Conservation (phyloP, 805 yeast species). For the Candida nitratophila region DNA sequence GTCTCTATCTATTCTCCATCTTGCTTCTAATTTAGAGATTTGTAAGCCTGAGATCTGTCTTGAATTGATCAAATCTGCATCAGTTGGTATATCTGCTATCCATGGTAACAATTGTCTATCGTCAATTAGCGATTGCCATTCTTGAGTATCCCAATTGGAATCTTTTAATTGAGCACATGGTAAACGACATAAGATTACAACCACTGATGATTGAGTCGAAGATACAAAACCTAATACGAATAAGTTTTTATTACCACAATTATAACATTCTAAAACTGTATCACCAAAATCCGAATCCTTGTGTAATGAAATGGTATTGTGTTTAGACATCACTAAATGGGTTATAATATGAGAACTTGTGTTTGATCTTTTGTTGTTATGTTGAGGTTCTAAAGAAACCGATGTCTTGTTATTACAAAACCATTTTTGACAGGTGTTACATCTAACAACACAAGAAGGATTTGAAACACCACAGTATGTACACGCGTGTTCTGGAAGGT, state of each 20-base stretch:
- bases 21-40: constrained; percentile 65
- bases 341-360: constrained; percentile 70
- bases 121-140: constrained; percentile 84
- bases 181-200: constrained; percentile 77
- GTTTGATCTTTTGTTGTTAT: constrained; percentile 33
- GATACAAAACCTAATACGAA: constrained; percentile 81
- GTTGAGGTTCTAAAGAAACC: constrained; percentile 14
- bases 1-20: constrained; percentile 69
- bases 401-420: constrained; percentile 66
- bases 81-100: constrained; percentile 69
- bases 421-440: constrained; percentile 77
- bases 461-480: constrained; percentile 70
- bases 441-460: constrained; percentile 62
- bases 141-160: constrained; percentile 76
- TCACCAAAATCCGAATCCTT: constrained; percentile 83
- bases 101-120: constrained; percentile 73
- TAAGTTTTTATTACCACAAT: constrained; percentile 77
- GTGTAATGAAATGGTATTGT: constrained; percentile 67
- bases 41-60: constrained; percentile 50
- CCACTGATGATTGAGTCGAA: constrained; percentile 80
- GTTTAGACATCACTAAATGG: constrained; percentile 77
- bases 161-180: constrained; percentile 81
- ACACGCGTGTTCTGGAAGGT: constrained; percentile 31
- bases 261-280: constrained; percentile 79
- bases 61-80: constrained; percentile 52